Conservation (phyloP, 768 basidiomycete species). For the Brasilioporus rufonigricans region DNA sequence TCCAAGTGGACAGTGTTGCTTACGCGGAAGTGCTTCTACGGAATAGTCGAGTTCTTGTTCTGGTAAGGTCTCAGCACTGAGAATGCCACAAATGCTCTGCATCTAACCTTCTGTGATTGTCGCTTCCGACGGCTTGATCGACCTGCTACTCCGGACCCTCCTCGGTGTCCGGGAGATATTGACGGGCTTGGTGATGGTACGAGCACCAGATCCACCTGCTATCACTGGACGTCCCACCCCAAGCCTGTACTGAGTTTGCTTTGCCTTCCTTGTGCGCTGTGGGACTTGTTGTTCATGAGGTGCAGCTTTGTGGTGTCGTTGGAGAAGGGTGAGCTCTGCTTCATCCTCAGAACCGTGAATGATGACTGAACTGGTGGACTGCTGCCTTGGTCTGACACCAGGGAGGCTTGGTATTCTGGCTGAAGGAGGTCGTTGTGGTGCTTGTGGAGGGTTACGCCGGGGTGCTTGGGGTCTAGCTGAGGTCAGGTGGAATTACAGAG, state of each 20-base stretch:
- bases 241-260: constrained; percentile 64
- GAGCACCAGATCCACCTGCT: constrained; percentile 66
- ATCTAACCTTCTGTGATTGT: constrained; percentile 55
- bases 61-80: constrained; percentile 15
- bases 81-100: background rate
- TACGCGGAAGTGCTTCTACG: constrained; percentile 9
- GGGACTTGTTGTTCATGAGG: constrained; percentile 21
- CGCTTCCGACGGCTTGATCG: constrained; percentile 48
- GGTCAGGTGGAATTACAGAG: constrained; percentile 36
- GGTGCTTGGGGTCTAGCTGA: constrained; percentile 25
- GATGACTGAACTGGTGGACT: constrained; percentile 36
- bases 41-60: constrained; percentile 26
- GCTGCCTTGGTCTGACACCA: constrained; percentile 26
- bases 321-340: constrained; percentile 24
- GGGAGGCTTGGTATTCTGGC: constrained; percentile 32
- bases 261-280: constrained; percentile 61
- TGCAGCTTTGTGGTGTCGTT: constrained; percentile 16
- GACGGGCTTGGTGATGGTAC: constrained; percentile 59
- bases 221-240: constrained; percentile 69
- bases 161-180: constrained; percentile 46
- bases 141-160: constrained; percentile 49
- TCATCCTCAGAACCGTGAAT: constrained; percentile 47
- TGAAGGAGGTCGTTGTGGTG: constrained; percentile 31
- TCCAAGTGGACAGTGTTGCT: constrained; percentile 1
- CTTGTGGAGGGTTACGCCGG: constrained; percentile 19